Evolutionary conservation across 2,329 filamentous ascomycete genomes (phyloP), one percentile per base, ranked within the genome.

Genomic region (Coniochaeta hoffmannii): DNA sequence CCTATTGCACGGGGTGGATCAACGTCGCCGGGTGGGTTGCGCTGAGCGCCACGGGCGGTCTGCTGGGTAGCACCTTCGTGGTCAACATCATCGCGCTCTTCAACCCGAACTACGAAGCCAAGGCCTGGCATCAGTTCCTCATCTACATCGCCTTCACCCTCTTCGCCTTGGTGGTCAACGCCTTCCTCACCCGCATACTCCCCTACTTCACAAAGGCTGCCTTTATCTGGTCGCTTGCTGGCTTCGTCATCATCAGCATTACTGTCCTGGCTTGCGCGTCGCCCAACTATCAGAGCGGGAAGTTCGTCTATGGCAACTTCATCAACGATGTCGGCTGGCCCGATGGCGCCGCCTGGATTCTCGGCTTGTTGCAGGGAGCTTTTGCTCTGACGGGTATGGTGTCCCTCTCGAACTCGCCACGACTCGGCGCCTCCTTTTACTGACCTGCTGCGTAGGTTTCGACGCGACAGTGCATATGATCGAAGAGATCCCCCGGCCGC

Each of bases 1-100:
- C 83, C 50, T 90, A 86, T 74, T 79, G 84, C 50, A 89, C 86
- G 0, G 87, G 87, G 28, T 90, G 86, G 86, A 88, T 85, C 67
- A 87, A 85, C 62, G 80, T 84, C 35, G 83, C 83, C n/a, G 86
- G 85, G 15, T 89, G 86, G 84, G 83, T 88, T 31, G 81, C 82
- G 10, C 69, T 90, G 54, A 84, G 82, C 4, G 86, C 87, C 8
- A 87, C 85, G 0, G 86, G 82, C 15, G 85, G 85, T 1, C 73
- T 89, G 22, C 75, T 90, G 5, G 85, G 83, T 12, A 86, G 82
- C 61, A 79, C 85, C 59, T 79, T 90, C 59, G 79, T 90, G 52
- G 66, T 87, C 26, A 83, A 85, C 55, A 77, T 87, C 44, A 83
- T 89, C 53, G 74, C 79, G 1, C 71, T 90, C 34, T 79, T 84